phyloP scores from a whole-genome alignment of 1,284 basidiomycete genomes.

The Flammula alnicola region DNA sequence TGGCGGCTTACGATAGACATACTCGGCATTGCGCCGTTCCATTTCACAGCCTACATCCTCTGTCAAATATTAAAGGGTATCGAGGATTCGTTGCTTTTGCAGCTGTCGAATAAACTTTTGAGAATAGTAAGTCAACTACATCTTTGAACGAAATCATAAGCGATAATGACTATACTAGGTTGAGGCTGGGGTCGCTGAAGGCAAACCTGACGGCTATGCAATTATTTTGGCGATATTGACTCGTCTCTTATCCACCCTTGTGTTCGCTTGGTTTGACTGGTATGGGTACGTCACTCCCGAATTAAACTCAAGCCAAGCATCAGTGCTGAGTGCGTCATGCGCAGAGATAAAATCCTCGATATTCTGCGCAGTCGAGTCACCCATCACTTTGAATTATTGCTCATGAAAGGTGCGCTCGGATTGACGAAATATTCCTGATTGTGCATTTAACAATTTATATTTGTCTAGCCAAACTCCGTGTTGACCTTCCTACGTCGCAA shows the following conservation, averaged over 20 bases:
- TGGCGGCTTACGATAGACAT: conserved; percentile 15
- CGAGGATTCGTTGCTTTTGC: conserved; percentile 18
- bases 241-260: conserved; percentile 7
- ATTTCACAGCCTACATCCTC: conserved; percentile 11
- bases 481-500: conserved; percentile 19
- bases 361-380: conserved; percentile 16
- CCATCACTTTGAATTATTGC: conserved; percentile 15
- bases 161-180: conserved; percentile 11
- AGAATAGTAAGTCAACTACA: conserved; percentile 12
- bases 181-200: conserved; percentile 8
- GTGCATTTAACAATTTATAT: neutral
- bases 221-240: conserved; percentile 6
- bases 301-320: neutral
- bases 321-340: neutral
- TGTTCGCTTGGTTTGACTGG: conserved; percentile 12
- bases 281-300: conserved; percentile 13
- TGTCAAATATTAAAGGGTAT: conserved; percentile 18
- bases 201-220: conserved; percentile 4
- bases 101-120: conserved; percentile 19
- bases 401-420: conserved; percentile 19
- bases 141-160: too few relatives aligned
- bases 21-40: conserved; percentile 14
- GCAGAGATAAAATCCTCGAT: conserved; percentile 5
- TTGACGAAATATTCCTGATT: neutral
- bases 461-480: conserved; percentile 8